A percentile compares a stretch with the other conserved stretches of the same genome.
Conservation (phyloP, 768 basidiomycete species). For the Leccinum obscurum region DNA sequence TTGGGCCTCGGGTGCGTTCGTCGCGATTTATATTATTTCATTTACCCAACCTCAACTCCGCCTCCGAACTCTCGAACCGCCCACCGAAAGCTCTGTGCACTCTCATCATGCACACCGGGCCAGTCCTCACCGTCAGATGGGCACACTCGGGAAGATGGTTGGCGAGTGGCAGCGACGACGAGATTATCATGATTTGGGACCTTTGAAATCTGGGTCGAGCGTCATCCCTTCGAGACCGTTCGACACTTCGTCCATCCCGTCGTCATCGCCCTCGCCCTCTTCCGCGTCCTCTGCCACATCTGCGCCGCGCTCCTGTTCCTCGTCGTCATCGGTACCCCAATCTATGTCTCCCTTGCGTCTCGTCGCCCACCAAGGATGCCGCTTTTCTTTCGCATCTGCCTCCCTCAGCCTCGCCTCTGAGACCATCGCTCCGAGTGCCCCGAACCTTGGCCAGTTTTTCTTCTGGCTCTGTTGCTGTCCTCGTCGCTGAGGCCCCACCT, state of each 20-base stretch:
- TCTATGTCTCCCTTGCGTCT: slow-evolving; percentile 61
- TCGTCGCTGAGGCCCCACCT: slow-evolving; percentile 19
- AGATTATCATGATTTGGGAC: too few species aligned
- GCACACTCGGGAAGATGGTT: too few species aligned
- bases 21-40: too few species aligned
- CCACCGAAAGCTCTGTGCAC: too few species aligned
- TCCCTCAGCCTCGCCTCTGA: slow-evolving; percentile 52
- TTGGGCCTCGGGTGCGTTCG: too few species aligned
- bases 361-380: slow-evolving; percentile 45
- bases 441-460: slow-evolving; percentile 36
- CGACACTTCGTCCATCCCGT: slow-evolving; percentile 32
- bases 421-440: slow-evolving; percentile 52
- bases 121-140: too few species aligned
- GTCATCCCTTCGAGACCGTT: slow-evolving; percentile 54
- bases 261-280: slow-evolving; percentile 7
- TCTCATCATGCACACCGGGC: too few species aligned
- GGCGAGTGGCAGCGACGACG: too few species aligned
- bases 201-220: slow-evolving; percentile 53
- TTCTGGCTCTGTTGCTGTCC: slow-evolving; percentile 25
- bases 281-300: slow-evolving; percentile 12
- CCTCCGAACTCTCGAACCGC: too few species aligned
- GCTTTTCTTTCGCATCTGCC: slow-evolving; percentile 29
- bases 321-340: slow-evolving; percentile 54
- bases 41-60: too few species aligned
- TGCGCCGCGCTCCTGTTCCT: slow-evolving; percentile 1